Percentiles rank a stretch among this genome's conserved stretches.
These are phyloP conservation scores for Aspergillus brunneoviolaceus DNA, from an alignment of 2,329 filamentous ascomycete genomes.

Conservation along the genomic window DNA sequence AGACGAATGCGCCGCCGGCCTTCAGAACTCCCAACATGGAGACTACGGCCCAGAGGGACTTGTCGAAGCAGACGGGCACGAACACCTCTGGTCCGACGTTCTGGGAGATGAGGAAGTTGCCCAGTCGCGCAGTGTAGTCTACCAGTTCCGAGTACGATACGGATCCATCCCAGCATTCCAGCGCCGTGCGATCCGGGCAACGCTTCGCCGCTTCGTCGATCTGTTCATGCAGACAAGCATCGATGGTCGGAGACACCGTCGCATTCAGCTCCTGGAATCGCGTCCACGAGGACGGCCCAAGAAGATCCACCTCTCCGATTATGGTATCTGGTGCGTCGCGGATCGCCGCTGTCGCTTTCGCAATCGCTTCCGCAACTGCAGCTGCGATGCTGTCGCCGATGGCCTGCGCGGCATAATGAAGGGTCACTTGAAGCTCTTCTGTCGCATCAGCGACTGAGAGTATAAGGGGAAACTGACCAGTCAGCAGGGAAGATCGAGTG, in stretches of 20 bases:
- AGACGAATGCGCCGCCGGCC: background rate
- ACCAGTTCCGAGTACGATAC: background rate
- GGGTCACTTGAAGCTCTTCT: constrained; percentile 1
- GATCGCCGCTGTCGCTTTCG: constrained; percentile 2
- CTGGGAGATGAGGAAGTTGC: constrained; percentile 27
- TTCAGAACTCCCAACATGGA: background rate
- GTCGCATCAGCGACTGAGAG: constrained; percentile 6
- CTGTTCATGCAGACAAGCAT: background rate
- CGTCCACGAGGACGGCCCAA: constrained; percentile 7
- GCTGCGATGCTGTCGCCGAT: constrained; percentile 12
- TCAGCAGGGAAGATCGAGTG: background rate
- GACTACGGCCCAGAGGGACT: background rate
- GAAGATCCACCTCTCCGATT: constrained; percentile 11
- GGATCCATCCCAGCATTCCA: background rate
- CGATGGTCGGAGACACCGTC: background rate
- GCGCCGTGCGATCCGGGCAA: background rate
- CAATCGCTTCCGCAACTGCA: constrained; percentile 10
- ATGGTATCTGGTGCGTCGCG: constrained; percentile 1
- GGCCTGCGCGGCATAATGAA: constrained; percentile 6
- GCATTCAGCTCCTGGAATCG: constrained; percentile 14
- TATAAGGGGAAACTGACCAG: constrained; percentile 5
- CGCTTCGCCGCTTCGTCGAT: background rate
- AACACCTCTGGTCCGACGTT: constrained; percentile 24
- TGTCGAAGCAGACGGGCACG: background rate
- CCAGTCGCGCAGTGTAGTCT: constrained; percentile 26